A percentile compares a stretch with the other conserved stretches of the same genome.
Conservation (phyloP, 768 basidiomycete species). For the Lactifluus rugatus region DNA sequence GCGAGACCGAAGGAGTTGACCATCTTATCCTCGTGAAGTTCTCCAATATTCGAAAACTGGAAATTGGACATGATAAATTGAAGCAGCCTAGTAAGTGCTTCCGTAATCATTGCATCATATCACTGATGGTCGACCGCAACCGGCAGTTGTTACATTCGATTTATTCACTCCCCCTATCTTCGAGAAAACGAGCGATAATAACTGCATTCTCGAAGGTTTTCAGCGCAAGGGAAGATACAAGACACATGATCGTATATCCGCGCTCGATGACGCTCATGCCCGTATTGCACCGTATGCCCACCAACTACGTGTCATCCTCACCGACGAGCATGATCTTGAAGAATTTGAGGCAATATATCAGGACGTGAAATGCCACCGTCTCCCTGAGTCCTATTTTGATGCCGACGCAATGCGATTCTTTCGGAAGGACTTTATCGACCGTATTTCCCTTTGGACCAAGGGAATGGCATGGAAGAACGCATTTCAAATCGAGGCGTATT, state of each 20-base stretch:
- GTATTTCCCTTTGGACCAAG: conserved; percentile 34
- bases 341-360: not conserved
- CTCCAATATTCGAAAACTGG: conserved; percentile 15
- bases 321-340: not conserved
- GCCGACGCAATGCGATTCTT: not conserved
- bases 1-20: conserved; percentile 7
- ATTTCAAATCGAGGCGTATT: conserved; percentile 65
- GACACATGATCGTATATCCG: conserved; percentile 23
- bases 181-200: conserved; percentile 48
- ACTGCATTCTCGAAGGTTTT: conserved; percentile 25
- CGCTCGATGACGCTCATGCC: conserved; percentile 50
- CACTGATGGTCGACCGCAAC: not conserved
- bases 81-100: not conserved
- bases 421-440: not conserved
- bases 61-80: not conserved
- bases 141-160: not conserved
- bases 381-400: not conserved
- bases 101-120: not conserved
- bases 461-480: conserved; percentile 53
- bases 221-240: not conserved
- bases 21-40: conserved; percentile 11
- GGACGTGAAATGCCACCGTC: not conserved
- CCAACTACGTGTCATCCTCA: conserved; percentile 11
- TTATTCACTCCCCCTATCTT: conserved; percentile 42
- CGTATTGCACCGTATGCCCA: conserved; percentile 38